Base-by-base conservation (phyloP, 805 yeast genomes). In the Brettanomyces custersianus region DNA sequence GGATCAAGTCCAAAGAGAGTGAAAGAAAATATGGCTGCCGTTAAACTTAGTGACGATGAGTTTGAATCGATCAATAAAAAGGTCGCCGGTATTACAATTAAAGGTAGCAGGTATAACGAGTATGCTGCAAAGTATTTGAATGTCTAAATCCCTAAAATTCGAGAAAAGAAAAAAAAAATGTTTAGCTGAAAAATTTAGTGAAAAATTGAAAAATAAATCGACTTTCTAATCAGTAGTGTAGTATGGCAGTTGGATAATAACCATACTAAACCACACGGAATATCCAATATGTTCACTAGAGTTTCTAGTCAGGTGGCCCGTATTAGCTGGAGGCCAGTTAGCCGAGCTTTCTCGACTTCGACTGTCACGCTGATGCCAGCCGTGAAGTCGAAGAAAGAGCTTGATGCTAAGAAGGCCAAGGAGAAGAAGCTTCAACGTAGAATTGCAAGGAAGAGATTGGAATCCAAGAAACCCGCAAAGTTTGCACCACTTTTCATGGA, bases 401-500 rank as follows among this genome's bases (percentile, higher is more conserved):
- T 43, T 20, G 52, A 48, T 28, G 47, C 49, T 3, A 53, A 55
- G 37, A 55, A 49, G 33, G 41, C 42, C 8, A 25, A 41, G 4
- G 57, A 49, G 15, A 49, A 47, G 36, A 49, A 44, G 37, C 38
- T 45, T 17, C 45, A 46, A 29, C 43, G 55, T 29, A 49, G 51
- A 42, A 48, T 46, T 28, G 47, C 49, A 13, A 31, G 39, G 22
- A 47, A 51, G 20, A 49, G 45, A 36, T 12, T 50, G 18, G 59
- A 59, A 37, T 72, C 74, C 30, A 57, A 59, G 36, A 51, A 47
- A 26, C 78, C 55, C 41, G 69, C 67, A 40, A 60, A 45, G 54
- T 59, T 44, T 11, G 67, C 68, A 35, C 88, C 88, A 2, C 63
- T 81, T 37, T 80, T 75, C 52, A 75, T 83, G 81, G 77, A 74